Base-by-base conservation (phyloP, 2,329 filamentous ascomycete species). In the Pseudogymnoascus destructans region DNA sequence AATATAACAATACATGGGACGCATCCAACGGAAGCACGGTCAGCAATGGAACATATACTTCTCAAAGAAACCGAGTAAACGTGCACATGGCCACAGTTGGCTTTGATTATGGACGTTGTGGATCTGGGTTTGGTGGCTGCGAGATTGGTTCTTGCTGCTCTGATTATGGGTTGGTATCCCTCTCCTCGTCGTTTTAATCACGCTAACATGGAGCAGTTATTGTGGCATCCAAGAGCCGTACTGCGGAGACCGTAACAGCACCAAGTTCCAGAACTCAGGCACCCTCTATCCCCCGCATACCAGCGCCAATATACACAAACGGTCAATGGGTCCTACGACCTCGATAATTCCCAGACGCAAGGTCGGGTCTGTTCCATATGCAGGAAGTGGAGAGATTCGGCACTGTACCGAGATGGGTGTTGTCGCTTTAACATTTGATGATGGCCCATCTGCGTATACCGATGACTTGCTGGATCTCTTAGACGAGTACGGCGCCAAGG, bases 371-470 rank as follows among this genome's bases (percentile, higher is more conserved):
- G 46, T 52, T 11, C 46, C 46, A 23, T 52, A 52, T 17, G 46
- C 46, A 30, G 46, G 46, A 17, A 19, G 25, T n/a, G 46, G 46
- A n/a, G 46, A 52, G 11, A 52, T 52, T 7, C 46, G 46, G 2
- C 71, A 74, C 61, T 82, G 79, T 62, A 70, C 70, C n/a, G 72
- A 73, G n/a, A 72, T 76, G 2, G 80, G 82, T 57, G 79, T 79
- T 9, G 76, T 87, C 64, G 84, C 84, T 15, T 68, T 87, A 58
- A 86, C 83, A 0, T 86, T 79, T 63, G 84, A 86, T 63, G 84
- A 86, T 66, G 84, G 84, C 1, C 84, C 83, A 19, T 79, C 79
- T 62, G 69, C 74, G 17, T 85, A 81, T 68, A 86, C 83, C 1
- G 70, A 71, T 38, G 77, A 82, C 61, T 74, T 87, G 10, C 73